Evolutionary conservation across 2,329 filamentous ascomycete species (phyloP).

Genomic region (Pseudogymnoascus sp.): DNA sequence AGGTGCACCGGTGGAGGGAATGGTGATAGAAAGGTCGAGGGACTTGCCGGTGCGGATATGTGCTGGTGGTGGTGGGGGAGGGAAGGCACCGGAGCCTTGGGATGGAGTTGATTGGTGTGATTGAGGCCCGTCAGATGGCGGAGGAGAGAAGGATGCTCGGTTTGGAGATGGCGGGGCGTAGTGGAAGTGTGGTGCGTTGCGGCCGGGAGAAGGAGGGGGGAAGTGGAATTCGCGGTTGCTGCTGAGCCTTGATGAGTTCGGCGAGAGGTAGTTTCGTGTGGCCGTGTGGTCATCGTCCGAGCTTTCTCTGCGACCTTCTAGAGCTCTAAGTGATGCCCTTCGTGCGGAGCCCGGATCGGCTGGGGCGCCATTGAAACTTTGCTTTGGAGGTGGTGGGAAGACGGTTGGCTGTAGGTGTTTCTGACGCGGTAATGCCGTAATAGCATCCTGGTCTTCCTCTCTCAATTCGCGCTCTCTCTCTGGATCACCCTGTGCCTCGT

Average conservation of each 20-base stretch:
- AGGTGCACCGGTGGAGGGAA: slow-evolving; percentile 13
- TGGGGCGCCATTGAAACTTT: neutral
- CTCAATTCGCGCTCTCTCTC: slow-evolving; percentile 74
- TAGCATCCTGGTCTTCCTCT: slow-evolving; percentile 73
- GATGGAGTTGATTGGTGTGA: slow-evolving; percentile 16
- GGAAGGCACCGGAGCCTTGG: slow-evolving; percentile 12
- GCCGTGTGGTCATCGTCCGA: slow-evolving; percentile 36
- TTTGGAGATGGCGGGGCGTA: slow-evolving; percentile 42
- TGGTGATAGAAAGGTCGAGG: slow-evolving; percentile 19
- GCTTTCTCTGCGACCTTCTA: slow-evolving; percentile 35
- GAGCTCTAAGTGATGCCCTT: slow-evolving; percentile 40
- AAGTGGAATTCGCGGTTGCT: slow-evolving; percentile 44
- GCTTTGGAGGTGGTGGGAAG: slow-evolving; percentile 17
- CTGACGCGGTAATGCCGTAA: slow-evolving; percentile 68
- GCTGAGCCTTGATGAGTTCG: slow-evolving; percentile 14
- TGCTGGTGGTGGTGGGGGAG: slow-evolving; percentile 13
- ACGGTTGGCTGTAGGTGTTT: slow-evolving; percentile 52
- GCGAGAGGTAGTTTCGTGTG: slow-evolving; percentile 24
- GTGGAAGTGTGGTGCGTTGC: slow-evolving; percentile 49
- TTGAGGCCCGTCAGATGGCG: slow-evolving; percentile 17
- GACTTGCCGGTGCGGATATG: slow-evolving; percentile 17
- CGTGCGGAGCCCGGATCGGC: slow-evolving; percentile 19
- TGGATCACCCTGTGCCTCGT: slow-evolving; percentile 69
- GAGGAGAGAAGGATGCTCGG: slow-evolving; percentile 22
- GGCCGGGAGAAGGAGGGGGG: slow-evolving; percentile 39